Evolutionary conservation across 2,329 filamentous ascomycete genomes (phyloP).

Genomic region (Lojkania enalia): DNA sequence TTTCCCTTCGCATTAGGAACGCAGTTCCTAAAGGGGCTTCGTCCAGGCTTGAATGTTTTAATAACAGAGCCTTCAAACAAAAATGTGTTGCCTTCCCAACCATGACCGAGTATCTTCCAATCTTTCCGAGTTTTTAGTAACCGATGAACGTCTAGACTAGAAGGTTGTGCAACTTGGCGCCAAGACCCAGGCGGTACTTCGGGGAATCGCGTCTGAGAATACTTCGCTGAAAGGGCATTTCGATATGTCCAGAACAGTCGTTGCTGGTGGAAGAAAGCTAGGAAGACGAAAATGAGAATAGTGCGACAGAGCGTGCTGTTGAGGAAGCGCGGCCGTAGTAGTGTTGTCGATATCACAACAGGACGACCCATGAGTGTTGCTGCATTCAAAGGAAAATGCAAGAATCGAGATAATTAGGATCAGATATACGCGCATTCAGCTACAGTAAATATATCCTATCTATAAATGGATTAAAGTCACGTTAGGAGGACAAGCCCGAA

Average conservation of each 20-base stretch:
- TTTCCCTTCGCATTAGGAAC: too few species aligned
- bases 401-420: too few species aligned
- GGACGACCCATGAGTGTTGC: too few species aligned
- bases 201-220: conserved; percentile 22
- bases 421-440: too few species aligned
- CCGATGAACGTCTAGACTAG: conserved; percentile 9
- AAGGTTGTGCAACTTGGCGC: conserved; percentile 3
- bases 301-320: too few species aligned
- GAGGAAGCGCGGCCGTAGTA: too few species aligned
- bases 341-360: too few species aligned
- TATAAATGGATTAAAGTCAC: too few species aligned
- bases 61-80: conserved; percentile 26
- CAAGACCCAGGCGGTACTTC: too few species aligned
- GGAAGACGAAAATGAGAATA: conserved; percentile 17
- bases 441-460: too few species aligned
- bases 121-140: conserved; percentile 22
- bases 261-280: conserved; percentile 23
- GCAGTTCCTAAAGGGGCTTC: conserved; percentile 33
- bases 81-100: conserved; percentile 31
- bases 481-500: too few species aligned
- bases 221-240: conserved; percentile 25
- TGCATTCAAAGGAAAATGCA: too few species aligned
- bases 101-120: conserved; percentile 26
- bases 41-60: conserved; percentile 29
- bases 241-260: conserved; percentile 22